These are phyloP conservation scores for Erodium trifolium DNA, from an alignment of 441 rosid genomes.

Conservation along the genomic window DNA sequence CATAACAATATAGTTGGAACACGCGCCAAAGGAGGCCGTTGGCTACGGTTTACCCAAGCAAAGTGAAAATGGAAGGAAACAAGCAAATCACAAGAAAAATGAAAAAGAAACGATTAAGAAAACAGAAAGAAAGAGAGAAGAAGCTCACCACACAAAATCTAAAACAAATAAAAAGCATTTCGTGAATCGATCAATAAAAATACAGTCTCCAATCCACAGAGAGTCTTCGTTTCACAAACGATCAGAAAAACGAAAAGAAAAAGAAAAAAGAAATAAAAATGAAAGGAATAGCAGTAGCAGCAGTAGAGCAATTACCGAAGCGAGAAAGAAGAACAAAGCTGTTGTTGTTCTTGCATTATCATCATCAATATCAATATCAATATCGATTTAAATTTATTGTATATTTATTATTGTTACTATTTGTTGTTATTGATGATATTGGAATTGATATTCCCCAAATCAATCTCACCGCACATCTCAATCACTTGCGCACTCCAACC, in stretches of 20 bases:
- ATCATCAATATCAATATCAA: background rate
- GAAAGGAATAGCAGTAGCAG: background rate
- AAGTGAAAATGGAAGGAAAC: background rate
- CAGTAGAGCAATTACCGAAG: background rate
- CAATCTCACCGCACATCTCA: slow-evolving; percentile 40
- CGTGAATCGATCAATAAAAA: background rate
- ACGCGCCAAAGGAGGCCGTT: background rate
- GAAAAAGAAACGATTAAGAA: too few relatives aligned
- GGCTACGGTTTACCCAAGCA: background rate
- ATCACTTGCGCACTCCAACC: slow-evolving; percentile 23
- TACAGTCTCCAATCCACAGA: too few relatives aligned
- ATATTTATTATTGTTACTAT: slow-evolving; percentile 6
- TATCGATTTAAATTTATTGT: background rate
- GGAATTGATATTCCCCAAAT: slow-evolving; percentile 23
- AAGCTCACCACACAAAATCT: background rate
- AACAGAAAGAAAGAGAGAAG: too few relatives aligned
- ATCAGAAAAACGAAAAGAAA: too few relatives aligned
- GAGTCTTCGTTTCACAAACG: too few relatives aligned
- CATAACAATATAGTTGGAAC: too few relatives aligned
- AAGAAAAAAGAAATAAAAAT: too few relatives aligned
- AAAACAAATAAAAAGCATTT: background rate
- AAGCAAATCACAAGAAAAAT: too few relatives aligned
- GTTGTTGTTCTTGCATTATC: background rate
- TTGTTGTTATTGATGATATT: background rate
- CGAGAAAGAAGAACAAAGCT: background rate